Conservation (phyloP, 371 early-diverging fungal genomes). For the Lichtheimia hyalospora region DNA sequence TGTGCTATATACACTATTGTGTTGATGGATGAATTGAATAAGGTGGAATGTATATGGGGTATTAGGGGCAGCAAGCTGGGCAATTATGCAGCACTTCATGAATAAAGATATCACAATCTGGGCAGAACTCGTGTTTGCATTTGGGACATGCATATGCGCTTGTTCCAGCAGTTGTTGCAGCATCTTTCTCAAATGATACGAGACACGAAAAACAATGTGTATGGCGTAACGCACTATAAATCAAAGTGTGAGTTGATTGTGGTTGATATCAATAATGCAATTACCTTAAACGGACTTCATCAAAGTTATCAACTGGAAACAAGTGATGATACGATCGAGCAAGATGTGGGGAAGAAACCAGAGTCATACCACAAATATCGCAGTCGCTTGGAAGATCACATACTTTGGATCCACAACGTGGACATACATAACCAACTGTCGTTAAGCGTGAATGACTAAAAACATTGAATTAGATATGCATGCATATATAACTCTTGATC, state of each 20-base stretch:
- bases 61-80: slow-evolving; percentile 72
- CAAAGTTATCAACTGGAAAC: slow-evolving; percentile 83
- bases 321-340: slow-evolving; percentile 96
- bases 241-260: neutral
- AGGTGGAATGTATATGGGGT: neutral
- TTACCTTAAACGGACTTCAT: slow-evolving; percentile 50
- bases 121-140: slow-evolving; percentile 82
- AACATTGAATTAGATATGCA: neutral
- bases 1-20: too few relatives aligned
- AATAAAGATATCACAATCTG: slow-evolving; percentile 92
- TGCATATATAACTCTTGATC: too few relatives aligned
- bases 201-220: slow-evolving; percentile 50
- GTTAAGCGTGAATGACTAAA: slow-evolving; percentile 78
- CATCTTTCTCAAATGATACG: slow-evolving; percentile 33
- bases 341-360: slow-evolving; percentile 91
- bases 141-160: slow-evolving; percentile 75
- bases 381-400: slow-evolving; percentile 94
- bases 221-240: slow-evolving; percentile 7
- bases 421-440: slow-evolving; percentile 84
- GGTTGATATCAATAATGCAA: neutral
- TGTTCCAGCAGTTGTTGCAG: slow-evolving; percentile 22
- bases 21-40: too few relatives aligned
- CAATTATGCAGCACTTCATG: slow-evolving; percentile 95
- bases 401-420: slow-evolving; percentile 80
- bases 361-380: slow-evolving; percentile 86